Conservation (phyloP, 768 basidiomycete genomes). For the Clathrus columnatus region DNA sequence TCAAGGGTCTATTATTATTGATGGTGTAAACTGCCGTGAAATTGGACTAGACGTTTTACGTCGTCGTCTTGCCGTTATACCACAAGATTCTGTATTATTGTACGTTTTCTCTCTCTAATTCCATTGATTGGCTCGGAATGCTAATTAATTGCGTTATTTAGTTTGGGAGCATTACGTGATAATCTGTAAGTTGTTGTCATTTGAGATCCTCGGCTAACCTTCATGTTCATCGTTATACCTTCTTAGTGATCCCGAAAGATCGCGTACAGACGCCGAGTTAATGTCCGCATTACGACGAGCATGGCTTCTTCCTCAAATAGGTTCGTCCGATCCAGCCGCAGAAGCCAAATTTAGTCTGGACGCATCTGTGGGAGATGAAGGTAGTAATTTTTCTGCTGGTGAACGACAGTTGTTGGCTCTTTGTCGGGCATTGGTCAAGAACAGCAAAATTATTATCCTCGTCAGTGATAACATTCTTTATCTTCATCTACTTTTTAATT, state of each 20-base stretch:
- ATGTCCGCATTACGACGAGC: conserved; percentile 53
- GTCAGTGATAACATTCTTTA: conserved; percentile 25
- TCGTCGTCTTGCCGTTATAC: conserved; percentile 52
- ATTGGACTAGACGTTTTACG: conserved; percentile 51
- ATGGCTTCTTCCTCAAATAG: conserved; percentile 48
- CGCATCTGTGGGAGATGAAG: conserved; percentile 54
- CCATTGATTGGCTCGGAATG: conserved; percentile 13
- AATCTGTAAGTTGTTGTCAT: conserved; percentile 28
- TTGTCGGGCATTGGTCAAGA: conserved; percentile 52
- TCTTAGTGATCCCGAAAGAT: conserved; percentile 43
- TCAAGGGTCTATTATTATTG: conserved; percentile 49
- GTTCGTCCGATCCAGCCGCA: conserved; percentile 33
- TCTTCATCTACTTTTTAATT: background rate
- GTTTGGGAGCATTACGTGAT: conserved; percentile 37
- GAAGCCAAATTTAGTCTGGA: conserved; percentile 66
- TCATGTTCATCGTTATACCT: background rate
- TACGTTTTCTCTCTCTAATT: conserved; percentile 16
- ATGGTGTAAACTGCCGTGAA: conserved; percentile 41
- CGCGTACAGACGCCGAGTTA: conserved; percentile 52
- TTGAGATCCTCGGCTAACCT: background rate
- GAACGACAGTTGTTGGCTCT: conserved; percentile 60
- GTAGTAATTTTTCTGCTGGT: conserved; percentile 56
- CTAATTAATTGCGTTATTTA: background rate
- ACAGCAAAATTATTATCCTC: conserved; percentile 48
- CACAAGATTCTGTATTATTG: conserved; percentile 55